Evolutionary conservation across 257 asterid species (phyloP), one percentile per base, ranked within the genome.

Genomic region (Lantana camara): DNA sequence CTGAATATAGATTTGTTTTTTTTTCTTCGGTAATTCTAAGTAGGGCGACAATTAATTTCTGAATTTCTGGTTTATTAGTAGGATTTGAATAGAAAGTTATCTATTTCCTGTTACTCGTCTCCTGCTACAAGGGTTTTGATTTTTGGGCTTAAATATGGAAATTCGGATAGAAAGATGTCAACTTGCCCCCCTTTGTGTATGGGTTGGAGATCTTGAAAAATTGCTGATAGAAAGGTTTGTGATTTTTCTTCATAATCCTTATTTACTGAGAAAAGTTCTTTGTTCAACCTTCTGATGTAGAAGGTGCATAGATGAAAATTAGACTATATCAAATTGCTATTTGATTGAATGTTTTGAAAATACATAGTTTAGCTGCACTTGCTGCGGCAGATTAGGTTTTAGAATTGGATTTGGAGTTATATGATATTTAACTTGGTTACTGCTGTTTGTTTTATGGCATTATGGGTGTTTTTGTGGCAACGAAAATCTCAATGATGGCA

Each of bases 131-230:
- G 81, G 85, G 75, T 60, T 52, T 70, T 84, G 8, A 52, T 71
- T 22, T 17, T 47, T 57, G 82, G 78, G 56, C 70, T 63, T 55
- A 77, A 75, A 35, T 30, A 60, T 82, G 82, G 77, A 30, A 72
- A 50, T 69, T 76, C 71, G 2, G 70, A 50, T 42, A 73, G 95
- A 73, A 79, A 82, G 60, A 80, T 92, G 69, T 83, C 85, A 65
- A 86, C 97, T 73, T 75, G 42, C 68, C 62, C 80, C 54, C 86
- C 89, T 20, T 75, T 89, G 50, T 83, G 82, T 86, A 92, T 92
- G 98, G 98, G 98, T 22, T 72, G 98, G 63, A 95, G 95, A 47
- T 89, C 96, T 65, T 70, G 86, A 76, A 91, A 91, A 79, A 89
- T 91, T 77, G 98, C 96, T 52, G 92, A 91, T 48, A 83, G 98